phyloP scores from a whole-genome alignment of 2,329 filamentous ascomycete genomes.

The Botrytis medusae region DNA sequence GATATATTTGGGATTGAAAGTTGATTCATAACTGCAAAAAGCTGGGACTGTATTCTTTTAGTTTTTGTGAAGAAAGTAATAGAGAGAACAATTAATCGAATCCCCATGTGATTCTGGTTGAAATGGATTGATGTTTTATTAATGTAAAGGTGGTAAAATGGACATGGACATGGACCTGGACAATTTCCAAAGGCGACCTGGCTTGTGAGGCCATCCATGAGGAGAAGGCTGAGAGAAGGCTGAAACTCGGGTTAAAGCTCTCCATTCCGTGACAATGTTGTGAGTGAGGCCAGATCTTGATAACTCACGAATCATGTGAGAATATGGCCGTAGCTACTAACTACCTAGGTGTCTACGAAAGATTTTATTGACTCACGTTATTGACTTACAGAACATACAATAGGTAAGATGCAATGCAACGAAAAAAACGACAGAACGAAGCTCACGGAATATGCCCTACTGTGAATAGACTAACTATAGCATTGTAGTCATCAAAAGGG shows the following conservation, averaged over 20 bases:
- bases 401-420: not conserved
- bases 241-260: not conserved
- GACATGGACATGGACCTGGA: slow-evolving; percentile 8
- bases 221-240: not conserved
- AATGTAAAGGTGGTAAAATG: not conserved
- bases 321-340: not conserved
- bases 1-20: slow-evolving; percentile 14
- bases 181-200: slow-evolving; percentile 15
- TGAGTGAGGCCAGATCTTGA: not conserved
- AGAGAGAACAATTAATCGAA: not conserved
- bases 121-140: not conserved
- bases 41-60: not conserved
- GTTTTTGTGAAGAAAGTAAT: not conserved
- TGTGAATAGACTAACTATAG: not conserved
- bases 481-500: not conserved
- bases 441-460: not conserved
- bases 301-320: not conserved
- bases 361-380: not conserved
- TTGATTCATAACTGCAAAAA: slow-evolving; percentile 18
- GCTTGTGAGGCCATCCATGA: slow-evolving; percentile 11
- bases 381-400: not conserved
- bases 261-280: not conserved
- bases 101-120: not conserved
- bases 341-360: not conserved
- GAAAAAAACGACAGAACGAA: not conserved